A percentile compares a stretch with the other conserved stretches of the same genome.
phyloP scores from a whole-genome alignment of 164 flowering plant genomes.

The Nymphaea colorata region DNA sequence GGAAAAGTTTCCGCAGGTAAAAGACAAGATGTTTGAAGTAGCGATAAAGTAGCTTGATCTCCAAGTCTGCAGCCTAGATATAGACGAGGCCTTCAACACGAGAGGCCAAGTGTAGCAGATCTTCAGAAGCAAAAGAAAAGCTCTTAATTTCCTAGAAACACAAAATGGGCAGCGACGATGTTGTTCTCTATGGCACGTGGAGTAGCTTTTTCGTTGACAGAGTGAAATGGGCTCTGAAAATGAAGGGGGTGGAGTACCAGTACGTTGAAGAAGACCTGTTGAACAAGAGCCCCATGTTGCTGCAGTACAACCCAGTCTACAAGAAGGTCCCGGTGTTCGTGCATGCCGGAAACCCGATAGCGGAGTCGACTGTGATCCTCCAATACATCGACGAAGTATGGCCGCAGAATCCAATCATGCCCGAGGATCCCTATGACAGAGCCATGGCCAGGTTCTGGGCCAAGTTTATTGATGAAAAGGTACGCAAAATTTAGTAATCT shows the following conservation, averaged over 20 bases:
- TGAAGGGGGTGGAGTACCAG: no score
- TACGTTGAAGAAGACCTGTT: background rate
- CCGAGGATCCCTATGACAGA: constrained; percentile 6
- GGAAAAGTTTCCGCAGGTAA: no score
- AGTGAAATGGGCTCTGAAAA: no score
- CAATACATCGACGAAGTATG: constrained; percentile 6
- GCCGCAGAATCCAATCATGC: constrained; percentile 5
- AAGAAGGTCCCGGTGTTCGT: constrained; percentile 1
- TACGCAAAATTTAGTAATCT: background rate
- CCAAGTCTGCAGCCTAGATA: no score
- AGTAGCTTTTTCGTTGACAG: no score
- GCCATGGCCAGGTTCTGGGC: constrained; percentile 15
- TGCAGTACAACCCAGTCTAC: constrained; percentile 2
- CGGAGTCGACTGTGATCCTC: constrained; percentile 7
- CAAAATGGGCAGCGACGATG: no score
- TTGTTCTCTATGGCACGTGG: background rate
- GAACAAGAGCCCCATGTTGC: constrained; percentile 5
- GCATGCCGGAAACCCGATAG: constrained; percentile 10
- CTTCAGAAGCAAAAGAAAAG: no score
- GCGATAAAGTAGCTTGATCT: no score
- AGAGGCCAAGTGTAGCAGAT: no score
- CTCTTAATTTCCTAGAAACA: no score
- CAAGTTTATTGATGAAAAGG: constrained; percentile 8
- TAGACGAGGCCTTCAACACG: no score
- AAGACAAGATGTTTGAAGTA: no score